Evolutionary conservation across 1,284 basidiomycete genomes (phyloP), one percentile per base, ranked within the genome.

Genomic region (Mycosarcoma maydis): DNA sequence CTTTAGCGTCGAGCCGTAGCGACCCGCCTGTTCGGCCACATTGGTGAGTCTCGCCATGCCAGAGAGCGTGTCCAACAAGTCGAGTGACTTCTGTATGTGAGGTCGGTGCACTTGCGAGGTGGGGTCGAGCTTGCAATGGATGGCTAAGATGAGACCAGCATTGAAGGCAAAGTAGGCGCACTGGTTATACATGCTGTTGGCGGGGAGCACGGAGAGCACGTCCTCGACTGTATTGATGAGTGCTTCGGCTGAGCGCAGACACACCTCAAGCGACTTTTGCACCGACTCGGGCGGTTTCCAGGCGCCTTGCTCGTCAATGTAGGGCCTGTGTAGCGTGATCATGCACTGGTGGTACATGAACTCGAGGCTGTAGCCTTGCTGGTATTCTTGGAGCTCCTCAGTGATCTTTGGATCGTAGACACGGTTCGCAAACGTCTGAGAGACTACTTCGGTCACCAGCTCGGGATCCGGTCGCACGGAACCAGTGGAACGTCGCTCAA

Each of bases 111-210:
- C 54, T 24, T 66, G 58, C 53, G 56, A 60, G 34, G 49, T 62
- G 2, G 67, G 54, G 29, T 66, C 67, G 9, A 73, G 51, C 44
- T 67, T 70, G 58, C 67, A 66, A 40, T 75, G 66, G 17, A 73
- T 72, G 22, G 69, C 69, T 27, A 77, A 45, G 43, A 75, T 66
- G 24, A 71, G 47, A 27, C 69, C 67, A 11, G 75, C 66, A 24
- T 75, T 72, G 65, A 77, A 77, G 37, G 49, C 52, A 56, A 73
- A 65, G 57, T 73, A 72, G 30, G 64, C 55, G 55, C 62, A 66
- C 41, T 59, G 47, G 51, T 73, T 69, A 55, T 70, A 71, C 52
- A 77, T 58, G 39, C 51, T 46, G 55, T 57, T 61, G 60, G 65
- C 46, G 14, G 64, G 58, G 42, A 55, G 19, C 22, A 52, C 40